A percentile compares a stretch with the other conserved stretches of the same genome.
Conservation (phyloP, 2,329 filamentous ascomycete species). For the Cladosporium sp. region DNA sequence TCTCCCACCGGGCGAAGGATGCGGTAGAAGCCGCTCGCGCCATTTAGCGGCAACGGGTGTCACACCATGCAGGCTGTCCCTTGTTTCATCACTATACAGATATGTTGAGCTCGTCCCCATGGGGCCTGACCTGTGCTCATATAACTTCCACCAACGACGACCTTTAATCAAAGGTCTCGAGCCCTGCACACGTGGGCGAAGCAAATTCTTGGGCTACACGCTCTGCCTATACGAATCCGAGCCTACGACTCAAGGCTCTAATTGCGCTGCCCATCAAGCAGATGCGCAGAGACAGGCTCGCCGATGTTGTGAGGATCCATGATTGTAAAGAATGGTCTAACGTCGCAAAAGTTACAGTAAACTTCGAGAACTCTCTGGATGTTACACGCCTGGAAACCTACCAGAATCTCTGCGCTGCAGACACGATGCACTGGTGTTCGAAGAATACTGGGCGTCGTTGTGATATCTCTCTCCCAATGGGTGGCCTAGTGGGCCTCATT, state of each 20-base stretch:
- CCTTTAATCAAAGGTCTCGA: not conserved
- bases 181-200: not conserved
- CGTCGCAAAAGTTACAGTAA: not conserved
- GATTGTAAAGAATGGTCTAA: not conserved
- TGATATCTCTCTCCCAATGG: not conserved
- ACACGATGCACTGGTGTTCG: not conserved
- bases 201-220: not conserved
- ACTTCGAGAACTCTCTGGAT: not conserved
- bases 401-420: not conserved
- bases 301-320: not conserved
- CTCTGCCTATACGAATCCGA: not conserved
- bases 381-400: not conserved
- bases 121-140: not conserved
- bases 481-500: conserved; percentile 2
- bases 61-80: not conserved
- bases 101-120: not conserved
- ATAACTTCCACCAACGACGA: not conserved
- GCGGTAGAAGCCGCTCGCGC: not conserved
- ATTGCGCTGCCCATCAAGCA: not conserved
- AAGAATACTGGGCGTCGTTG: not conserved
- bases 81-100: not conserved
- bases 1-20: conserved; percentile 1
- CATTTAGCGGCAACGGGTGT: not conserved
- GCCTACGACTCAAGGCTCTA: not conserved
- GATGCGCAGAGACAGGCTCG: not conserved